These are phyloP conservation scores for Mortierella sp. DNA, from an alignment of 371 early-diverging fungal genomes.

Conservation along the genomic window DNA sequence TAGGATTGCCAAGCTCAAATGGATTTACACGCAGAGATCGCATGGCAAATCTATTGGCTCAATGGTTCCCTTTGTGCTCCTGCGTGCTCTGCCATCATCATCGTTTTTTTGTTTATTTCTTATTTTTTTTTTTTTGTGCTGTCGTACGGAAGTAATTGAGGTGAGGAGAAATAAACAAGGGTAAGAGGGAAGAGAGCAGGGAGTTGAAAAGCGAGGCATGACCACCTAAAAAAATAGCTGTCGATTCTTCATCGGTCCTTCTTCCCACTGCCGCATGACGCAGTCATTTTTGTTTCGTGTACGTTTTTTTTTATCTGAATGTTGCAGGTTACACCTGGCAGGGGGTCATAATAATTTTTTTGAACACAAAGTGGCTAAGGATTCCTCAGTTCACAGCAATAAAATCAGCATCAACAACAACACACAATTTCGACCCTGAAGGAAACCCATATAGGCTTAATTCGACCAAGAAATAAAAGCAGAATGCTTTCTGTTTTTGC, in stretches of 20 bases:
- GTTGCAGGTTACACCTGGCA: not conserved
- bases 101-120: not conserved
- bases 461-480: not conserved
- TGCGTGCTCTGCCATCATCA: not conserved
- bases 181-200: not conserved
- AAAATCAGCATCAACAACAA: not conserved
- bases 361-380: constrained; percentile 11
- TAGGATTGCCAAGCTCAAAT: constrained; percentile 7
- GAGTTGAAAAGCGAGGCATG: not conserved
- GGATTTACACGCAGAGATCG: constrained; percentile 5
- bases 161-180: too few species aligned
- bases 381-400: constrained; percentile 8
- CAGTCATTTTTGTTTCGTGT: not conserved
- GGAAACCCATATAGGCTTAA: constrained; percentile 3
- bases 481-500: not conserved
- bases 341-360: not conserved
- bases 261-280: constrained; percentile 5
- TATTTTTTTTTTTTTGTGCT: not conserved
- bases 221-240: constrained; percentile 1
- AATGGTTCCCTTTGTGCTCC: not conserved
- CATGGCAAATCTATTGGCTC: constrained; percentile 14
- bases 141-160: not conserved
- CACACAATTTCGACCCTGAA: constrained; percentile 6
- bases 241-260: constrained; percentile 8
- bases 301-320: constrained; percentile 6